phyloP scores from a whole-genome alignment of 2,329 filamentous ascomycete genomes.

The Stemphylium beticola region DNA sequence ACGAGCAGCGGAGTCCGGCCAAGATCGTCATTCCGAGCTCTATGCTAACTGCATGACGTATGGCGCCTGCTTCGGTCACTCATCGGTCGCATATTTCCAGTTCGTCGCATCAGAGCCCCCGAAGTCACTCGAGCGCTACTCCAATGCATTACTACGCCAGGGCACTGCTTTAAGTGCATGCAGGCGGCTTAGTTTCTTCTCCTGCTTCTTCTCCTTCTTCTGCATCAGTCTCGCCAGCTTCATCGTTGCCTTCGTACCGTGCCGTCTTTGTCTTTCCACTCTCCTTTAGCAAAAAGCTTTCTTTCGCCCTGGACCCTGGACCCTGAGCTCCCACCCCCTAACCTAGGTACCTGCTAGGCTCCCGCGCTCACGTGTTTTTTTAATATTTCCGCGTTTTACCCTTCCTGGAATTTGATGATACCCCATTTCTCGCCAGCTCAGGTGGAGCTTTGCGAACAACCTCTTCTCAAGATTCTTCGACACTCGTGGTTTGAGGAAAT shows the following conservation, averaged over 20 bases:
- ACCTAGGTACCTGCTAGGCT: background rate
- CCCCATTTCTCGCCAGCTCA: conserved; percentile 23
- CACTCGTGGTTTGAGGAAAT: conserved; percentile 43
- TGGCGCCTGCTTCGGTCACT: conserved; percentile 19
- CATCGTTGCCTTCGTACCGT: no score
- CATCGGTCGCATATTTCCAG: conserved; percentile 21
- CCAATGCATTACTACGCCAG: conserved; percentile 5
- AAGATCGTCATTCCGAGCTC: conserved; percentile 8
- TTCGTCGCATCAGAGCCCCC: conserved; percentile 16
- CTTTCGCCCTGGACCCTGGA: background rate
- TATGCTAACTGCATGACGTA: conserved; percentile 21
- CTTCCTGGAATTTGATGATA: conserved; percentile 24
- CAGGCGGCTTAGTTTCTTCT: background rate
- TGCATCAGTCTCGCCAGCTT: background rate
- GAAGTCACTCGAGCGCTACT: conserved; percentile 20
- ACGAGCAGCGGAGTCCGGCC: background rate
- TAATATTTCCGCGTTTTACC: conserved; percentile 15
- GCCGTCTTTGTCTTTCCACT: background rate
- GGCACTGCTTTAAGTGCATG: conserved; percentile 8
- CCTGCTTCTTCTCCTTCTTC: background rate
- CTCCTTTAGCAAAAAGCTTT: background rate
- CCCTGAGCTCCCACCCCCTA: background rate
- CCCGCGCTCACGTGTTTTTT: conserved; percentile 18
- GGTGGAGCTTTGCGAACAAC: conserved; percentile 18
- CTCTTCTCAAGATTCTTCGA: conserved; percentile 43